Evolutionary conservation across 164 flowering plant genomes (phyloP).

Genomic region (Taxillus chinensis): DNA sequence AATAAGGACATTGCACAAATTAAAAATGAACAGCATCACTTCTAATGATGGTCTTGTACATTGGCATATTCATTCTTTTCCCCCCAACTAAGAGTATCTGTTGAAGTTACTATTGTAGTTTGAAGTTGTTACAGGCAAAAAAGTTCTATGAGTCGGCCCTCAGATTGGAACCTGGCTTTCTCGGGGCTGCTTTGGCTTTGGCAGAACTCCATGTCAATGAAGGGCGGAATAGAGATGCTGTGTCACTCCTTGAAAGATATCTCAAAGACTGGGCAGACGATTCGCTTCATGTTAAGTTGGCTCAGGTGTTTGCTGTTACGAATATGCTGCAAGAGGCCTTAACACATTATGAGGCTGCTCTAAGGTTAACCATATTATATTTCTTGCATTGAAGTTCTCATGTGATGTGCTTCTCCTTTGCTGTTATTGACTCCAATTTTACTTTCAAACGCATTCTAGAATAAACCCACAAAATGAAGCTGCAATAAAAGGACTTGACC

Average conservation of each 20-base stretch:
- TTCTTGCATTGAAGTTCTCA: not conserved
- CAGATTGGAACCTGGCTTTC: constrained; percentile 90
- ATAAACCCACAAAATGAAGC: constrained; percentile 83
- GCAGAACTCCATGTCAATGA: constrained; percentile 91
- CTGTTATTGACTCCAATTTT: not conserved
- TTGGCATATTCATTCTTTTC: too few species aligned
- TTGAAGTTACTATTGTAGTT: not conserved
- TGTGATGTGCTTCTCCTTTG: not conserved
- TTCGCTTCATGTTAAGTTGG: constrained; percentile 86
- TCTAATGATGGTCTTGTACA: too few species aligned
- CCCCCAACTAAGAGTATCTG: too few species aligned
- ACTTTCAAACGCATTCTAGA: constrained; percentile 27
- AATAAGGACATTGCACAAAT: too few species aligned
- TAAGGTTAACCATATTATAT: constrained; percentile 41
- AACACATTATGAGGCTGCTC: constrained; percentile 85
- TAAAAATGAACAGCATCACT: too few species aligned
- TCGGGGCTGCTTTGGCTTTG: constrained; percentile 91
- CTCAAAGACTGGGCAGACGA: constrained; percentile 94
- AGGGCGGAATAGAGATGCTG: constrained; percentile 84
- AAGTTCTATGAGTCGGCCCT: constrained; percentile 95
- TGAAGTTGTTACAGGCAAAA: constrained; percentile 51
- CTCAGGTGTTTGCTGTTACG: constrained; percentile 84
- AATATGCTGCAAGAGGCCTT: constrained; percentile 86
- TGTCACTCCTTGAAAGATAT: constrained; percentile 75
- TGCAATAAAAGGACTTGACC: constrained; percentile 81